Conservation (phyloP, 345 rosid species). For the Hibiscus syriacus region DNA sequence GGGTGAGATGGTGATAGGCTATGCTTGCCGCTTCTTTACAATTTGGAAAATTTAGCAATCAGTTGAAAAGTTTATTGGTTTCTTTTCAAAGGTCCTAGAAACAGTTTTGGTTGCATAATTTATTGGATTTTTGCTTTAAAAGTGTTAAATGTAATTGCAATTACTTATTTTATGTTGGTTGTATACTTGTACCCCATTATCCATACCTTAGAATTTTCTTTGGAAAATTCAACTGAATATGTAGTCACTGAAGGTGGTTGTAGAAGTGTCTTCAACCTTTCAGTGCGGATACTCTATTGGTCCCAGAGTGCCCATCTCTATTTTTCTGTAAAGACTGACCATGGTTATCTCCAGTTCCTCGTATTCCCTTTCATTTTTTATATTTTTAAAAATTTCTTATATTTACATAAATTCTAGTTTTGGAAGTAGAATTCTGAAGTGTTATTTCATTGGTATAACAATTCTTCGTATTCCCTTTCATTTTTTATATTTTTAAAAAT, state of each 20-base stretch:
- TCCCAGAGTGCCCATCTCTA: not conserved
- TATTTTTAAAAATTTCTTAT: not conserved
- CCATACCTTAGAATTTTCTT: not conserved
- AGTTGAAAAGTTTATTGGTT: not conserved
- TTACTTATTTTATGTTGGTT: not conserved
- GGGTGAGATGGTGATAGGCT: not conserved
- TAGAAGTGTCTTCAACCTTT: not conserved
- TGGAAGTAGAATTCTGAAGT: not conserved
- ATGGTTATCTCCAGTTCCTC: not conserved
- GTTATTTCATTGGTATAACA: not conserved
- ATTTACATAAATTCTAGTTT: not conserved
- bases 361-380: not conserved
- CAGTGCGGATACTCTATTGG: not conserved
- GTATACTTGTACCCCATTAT: too few species aligned
- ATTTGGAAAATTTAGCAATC: not conserved
- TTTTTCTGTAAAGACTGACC: not conserved
- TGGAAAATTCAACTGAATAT: not conserved
- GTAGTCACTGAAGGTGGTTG: not conserved
- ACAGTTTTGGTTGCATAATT: not conserved
- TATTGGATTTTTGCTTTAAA: not conserved
- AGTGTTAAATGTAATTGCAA: not conserved
- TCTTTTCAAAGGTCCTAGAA: not conserved
- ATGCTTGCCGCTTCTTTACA: not conserved
- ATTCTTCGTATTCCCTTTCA: not conserved
- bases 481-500: not conserved